Base-by-base conservation (phyloP, 2,329 filamentous ascomycete species). In the Didymella glomerata region DNA sequence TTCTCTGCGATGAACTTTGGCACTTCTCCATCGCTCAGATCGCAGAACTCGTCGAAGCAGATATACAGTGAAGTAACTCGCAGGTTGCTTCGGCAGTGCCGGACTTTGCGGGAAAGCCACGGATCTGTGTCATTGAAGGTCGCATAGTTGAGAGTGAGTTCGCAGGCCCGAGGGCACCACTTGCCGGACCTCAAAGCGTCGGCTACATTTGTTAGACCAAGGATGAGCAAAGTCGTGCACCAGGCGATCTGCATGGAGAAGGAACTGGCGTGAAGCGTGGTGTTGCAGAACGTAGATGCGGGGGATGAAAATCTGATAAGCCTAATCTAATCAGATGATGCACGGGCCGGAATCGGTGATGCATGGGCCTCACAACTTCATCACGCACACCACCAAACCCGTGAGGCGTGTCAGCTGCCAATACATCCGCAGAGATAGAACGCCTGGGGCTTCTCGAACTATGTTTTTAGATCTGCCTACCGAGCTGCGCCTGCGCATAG, bases 401-500 rank as follows among this genome's bases (percentile, higher is more conserved):
- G 28, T 20, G 32, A 30, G 38, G 28, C 25, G 18, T 5, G 9
- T 42, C 27, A 32, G 40, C 24, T 24, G 25, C 24, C 16, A 40
- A 4, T 11, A 36, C 18, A 14, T 13, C 8, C 10, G 18, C 28
- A 13, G 4, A 38, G 22, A 34, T 30, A 18, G 6, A 20, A n/a
- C 8, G n/a, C 16, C 10, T 18, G 27, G 6, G 11, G 5, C 11
- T 14, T 42, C 7, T 27, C 10, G 27, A 13, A 27, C 11, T 4
- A 51, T 24, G 46, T 65, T 77, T 13, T 63, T 77, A 6, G 38
- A 58, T 22, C 65, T 80, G n/a, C 78, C 78, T 2, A 63, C 68
- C 2, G 77, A 79, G 61, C 63, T 80, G 14, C 67, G 74, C 20
- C 59, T 75, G n/a, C 52, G 63, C 1, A 78, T 80, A 20, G 66